Evolutionary conservation across 305 asterid genomes (phyloP).

Genomic region (Euphrasia arctica): DNA sequence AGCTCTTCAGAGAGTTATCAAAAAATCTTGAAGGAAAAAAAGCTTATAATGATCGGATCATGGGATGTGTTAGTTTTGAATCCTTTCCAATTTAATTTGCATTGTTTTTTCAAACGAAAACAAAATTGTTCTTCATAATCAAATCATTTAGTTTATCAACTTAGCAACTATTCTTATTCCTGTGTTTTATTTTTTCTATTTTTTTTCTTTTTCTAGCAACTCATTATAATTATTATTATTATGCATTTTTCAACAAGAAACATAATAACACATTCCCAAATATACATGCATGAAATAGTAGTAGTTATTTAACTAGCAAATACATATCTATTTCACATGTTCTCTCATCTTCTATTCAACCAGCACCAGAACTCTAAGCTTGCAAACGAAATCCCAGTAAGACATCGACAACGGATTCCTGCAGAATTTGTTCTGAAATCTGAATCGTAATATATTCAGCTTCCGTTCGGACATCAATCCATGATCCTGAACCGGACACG

Average conservation of each 20-base stretch:
- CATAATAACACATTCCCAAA: neutral
- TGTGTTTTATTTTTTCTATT: too few species aligned
- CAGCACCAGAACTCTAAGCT: neutral
- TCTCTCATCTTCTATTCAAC: neutral
- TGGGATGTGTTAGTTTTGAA: constrained; percentile 25
- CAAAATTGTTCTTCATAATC: constrained; percentile 8
- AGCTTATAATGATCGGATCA: constrained; percentile 11
- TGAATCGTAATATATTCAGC: constrained; percentile 26
- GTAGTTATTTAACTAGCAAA: neutral
- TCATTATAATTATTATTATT: too few species aligned
- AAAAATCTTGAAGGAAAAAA: constrained; percentile 33
- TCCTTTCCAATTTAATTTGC: constrained; percentile 8
- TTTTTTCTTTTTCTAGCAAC: too few species aligned
- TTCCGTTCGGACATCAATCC: constrained; percentile 28
- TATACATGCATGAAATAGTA: neutral
- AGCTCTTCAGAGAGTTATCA: constrained; percentile 49
- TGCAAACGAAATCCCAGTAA: constrained; percentile 25
- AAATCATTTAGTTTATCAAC: neutral
- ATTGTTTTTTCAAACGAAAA: neutral
- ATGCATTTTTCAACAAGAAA: neutral
- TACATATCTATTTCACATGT: neutral
- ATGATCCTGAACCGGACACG: constrained; percentile 25
- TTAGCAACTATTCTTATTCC: too few species aligned
- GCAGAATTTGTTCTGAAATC: constrained; percentile 32
- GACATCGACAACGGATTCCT: constrained; percentile 34